Conservation (phyloP, 257 asterid genomes). For the Primulina eburnea region DNA sequence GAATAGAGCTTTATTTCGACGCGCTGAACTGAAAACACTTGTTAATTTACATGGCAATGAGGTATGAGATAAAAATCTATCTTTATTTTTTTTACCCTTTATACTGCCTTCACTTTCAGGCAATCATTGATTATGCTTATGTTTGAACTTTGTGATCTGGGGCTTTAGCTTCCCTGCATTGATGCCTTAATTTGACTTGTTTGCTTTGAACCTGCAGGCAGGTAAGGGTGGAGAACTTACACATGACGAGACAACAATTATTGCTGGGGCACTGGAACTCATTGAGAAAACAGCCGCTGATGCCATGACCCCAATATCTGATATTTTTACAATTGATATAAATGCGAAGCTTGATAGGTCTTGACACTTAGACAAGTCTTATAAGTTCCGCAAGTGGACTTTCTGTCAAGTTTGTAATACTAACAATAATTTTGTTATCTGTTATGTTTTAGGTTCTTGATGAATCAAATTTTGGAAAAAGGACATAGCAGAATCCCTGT, state of each 20-base stretch:
- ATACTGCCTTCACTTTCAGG: not conserved
- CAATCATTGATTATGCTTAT: too few species aligned
- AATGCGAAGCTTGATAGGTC: conserved; percentile 87
- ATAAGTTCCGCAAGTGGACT: not conserved
- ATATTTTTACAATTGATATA: conserved; percentile 71
- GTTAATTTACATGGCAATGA: conserved; percentile 81
- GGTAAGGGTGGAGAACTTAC: conserved; percentile 99
- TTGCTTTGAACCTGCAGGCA: conserved; percentile 53
- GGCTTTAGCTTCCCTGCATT: conserved; percentile 4
- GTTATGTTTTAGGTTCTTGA: conserved; percentile 47
- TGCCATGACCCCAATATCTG: conserved; percentile 91
- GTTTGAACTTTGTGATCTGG: conserved; percentile 10
- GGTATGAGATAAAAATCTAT: conserved; percentile 34
- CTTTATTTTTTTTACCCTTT: too few species aligned
- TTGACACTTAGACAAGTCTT: not conserved
- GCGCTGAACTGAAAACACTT: conserved; percentile 91
- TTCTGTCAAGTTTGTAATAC: conserved; percentile 21
- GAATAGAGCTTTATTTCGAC: conserved; percentile 82
- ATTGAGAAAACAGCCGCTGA: conserved; percentile 81
- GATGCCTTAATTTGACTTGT: not conserved
- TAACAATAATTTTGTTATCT: conserved; percentile 15
- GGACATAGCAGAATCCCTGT: conserved; percentile 83
- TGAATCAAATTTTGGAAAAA: conserved; percentile 64
- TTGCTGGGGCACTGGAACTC: conserved; percentile 95
- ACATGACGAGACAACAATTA: conserved; percentile 95